A percentile compares a stretch with the other conserved stretches of the same genome.
Conservation (phyloP, 768 basidiomycete genomes). For the Rhodotorula sphaerocarpa region DNA sequence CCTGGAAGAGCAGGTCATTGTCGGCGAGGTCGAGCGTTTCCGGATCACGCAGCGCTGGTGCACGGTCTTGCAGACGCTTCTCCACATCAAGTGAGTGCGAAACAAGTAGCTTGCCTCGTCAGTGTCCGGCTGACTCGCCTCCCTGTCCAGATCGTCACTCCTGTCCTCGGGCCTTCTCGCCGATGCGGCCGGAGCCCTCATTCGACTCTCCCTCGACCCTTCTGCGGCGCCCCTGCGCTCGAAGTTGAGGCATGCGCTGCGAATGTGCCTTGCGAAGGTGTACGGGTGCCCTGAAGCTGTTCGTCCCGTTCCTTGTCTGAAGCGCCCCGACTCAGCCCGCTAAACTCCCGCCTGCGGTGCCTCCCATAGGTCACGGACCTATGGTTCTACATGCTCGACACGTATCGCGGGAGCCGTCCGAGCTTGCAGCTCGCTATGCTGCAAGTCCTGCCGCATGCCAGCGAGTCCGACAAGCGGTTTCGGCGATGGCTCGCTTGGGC, state of each 20-base stretch:
- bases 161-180: neutral
- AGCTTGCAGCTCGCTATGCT: conserved; percentile 10
- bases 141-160: neutral
- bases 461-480: neutral
- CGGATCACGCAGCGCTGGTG: conserved; percentile 5
- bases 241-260: neutral
- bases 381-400: neutral
- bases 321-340: neutral
- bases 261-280: neutral
- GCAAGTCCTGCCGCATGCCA: neutral
- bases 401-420: neutral
- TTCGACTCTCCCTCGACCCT: conserved; percentile 17
- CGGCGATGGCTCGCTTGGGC: conserved; percentile 20
- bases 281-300: neutral
- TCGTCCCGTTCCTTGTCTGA: neutral
- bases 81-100: neutral
- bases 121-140: too few species aligned
- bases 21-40: neutral
- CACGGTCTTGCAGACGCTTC: neutral
- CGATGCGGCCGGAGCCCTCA: neutral
- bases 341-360: too few species aligned
- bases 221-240: neutral
- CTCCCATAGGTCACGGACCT: neutral
- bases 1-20: neutral
- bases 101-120: neutral